Evolutionary conservation across 2,329 filamentous ascomycete species (phyloP), one percentile per base, ranked within the genome.

Genomic region (Fonsecaea erecta): DNA sequence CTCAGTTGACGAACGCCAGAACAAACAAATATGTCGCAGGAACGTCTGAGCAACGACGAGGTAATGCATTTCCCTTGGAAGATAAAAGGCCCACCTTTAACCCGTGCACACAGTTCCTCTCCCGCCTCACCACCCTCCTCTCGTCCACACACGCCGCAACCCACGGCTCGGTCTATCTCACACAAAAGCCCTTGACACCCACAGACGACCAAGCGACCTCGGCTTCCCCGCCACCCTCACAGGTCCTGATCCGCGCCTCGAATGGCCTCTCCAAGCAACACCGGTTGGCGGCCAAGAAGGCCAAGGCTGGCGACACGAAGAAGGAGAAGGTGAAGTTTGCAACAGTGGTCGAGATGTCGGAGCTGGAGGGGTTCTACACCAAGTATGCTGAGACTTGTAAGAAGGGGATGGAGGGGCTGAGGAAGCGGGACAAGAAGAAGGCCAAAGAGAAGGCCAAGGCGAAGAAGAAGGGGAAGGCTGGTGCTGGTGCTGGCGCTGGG

Each of bases 341-440:
- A 1, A 98, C 95, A 0, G 78, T 97, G 0, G 93, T 98, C 0
- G 84, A 90, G 62, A 86, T 90, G 0, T 86, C 89, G 64, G 86
- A 90, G 4, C 77, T 98, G 11, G 93, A 96, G 60, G 81, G 77
- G 0, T 99, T 99, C 75, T 99, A 93, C 77, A 80, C 82, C 32
- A 84, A 86, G 58, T 99, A 98, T 80, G 93, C 93, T 24, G 95
- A 98, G 71, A 84, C 93, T 2, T 97, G 93, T 80, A 97, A 96
- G 81, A 82, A 84, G 0, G 92, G 93, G 5, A 97, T 98, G 93
- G 84, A 86, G 55, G 88, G 89, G 7, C 76, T 99, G 79, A 98
- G 97, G 86, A 97, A 96, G 75, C 85, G 95, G 71, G 94, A 98
- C 79, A 86, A 93, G 74, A 96, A 90, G 78, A 94, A 92, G 84